phyloP scores from a whole-genome alignment of 192 early-diverging fungal species.

The Radiomyces spectabilis region DNA sequence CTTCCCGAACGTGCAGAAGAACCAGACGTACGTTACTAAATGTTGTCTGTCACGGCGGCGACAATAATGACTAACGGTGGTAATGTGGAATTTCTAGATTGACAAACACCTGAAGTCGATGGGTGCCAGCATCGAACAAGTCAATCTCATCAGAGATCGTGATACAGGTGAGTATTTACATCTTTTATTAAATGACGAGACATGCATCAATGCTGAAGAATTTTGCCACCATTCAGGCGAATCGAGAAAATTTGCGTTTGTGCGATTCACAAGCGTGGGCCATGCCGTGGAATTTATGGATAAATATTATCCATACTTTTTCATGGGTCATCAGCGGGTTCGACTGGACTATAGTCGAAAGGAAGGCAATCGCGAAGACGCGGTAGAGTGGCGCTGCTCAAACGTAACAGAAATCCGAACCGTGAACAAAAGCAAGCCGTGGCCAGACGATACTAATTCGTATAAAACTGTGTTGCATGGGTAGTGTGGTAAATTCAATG shows the following conservation, averaged over 20 bases:
- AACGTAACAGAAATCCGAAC: conserved; percentile 5
- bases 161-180: conserved; percentile 21
- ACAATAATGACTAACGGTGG: background rate
- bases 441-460: no score
- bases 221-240: conserved; percentile 14
- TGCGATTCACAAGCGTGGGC: conserved; percentile 35
- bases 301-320: conserved; percentile 21
- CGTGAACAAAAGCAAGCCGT: background rate
- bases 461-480: no score
- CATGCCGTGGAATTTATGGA: conserved; percentile 35
- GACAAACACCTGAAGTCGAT: conserved; percentile 20
- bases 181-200: background rate
- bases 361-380: conserved; percentile 10
- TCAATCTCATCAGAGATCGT: conserved; percentile 27
- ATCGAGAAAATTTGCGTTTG: conserved; percentile 36
- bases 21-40: conserved; percentile 17
- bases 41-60: background rate
- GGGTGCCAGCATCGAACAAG: conserved; percentile 32
- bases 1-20: conserved; percentile 20
- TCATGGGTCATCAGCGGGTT: conserved; percentile 24
- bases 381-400: conserved; percentile 21
- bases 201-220: background rate
- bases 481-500: conserved; percentile 20
- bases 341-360: conserved; percentile 27
- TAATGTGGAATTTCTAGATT: conserved; percentile 18